A percentile compares a stretch with the other conserved stretches of the same genome.
These are phyloP conservation scores for Xylaria sp. DNA, from an alignment of 2,329 filamentous ascomycete species.

Conservation along the genomic window DNA sequence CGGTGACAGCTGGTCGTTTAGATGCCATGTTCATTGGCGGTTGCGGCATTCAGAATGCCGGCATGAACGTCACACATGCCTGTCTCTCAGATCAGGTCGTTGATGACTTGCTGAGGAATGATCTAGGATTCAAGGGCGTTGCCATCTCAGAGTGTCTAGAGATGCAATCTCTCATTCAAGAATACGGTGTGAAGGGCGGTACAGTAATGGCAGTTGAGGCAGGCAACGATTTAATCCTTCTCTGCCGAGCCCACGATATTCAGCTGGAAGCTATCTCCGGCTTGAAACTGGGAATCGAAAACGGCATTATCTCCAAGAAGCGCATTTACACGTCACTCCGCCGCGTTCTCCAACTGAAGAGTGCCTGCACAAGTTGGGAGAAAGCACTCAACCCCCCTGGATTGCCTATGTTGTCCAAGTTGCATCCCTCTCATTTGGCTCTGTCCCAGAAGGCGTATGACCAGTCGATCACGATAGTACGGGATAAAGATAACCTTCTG, in stretches of 20 bases:
- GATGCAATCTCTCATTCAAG: constrained; percentile 93
- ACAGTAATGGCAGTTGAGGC: constrained; percentile 97
- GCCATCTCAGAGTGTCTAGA: constrained; percentile 93
- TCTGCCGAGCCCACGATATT: constrained; percentile 81
- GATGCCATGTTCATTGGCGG: constrained; percentile 96
- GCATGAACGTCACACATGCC: constrained; percentile 92
- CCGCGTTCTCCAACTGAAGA: constrained; percentile 75
- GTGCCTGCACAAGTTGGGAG: constrained; percentile 81
- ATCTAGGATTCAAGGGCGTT: constrained; percentile 84
- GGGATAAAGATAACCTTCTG: constrained; percentile 79
- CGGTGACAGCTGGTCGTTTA: constrained; percentile 72
- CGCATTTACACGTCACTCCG: constrained; percentile 75
- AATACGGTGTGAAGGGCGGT: constrained; percentile 93
- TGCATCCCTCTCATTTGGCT: constrained; percentile 75
- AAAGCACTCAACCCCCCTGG: constrained; percentile 85
- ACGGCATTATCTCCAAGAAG: constrained; percentile 77
- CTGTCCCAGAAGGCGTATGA: constrained; percentile 86
- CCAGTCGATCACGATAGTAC: constrained; percentile 84
- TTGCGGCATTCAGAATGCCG: constrained; percentile 84
- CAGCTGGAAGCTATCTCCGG: constrained; percentile 90
- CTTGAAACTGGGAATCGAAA: constrained; percentile 82
- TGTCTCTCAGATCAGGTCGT: constrained; percentile 91
- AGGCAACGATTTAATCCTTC: constrained; percentile 83
- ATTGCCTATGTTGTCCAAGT: constrained; percentile 66
- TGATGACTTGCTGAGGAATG: constrained; percentile 79